phyloP scores from a whole-genome alignment of 208 protist species.

The Leishmania tarentolae region DNA sequence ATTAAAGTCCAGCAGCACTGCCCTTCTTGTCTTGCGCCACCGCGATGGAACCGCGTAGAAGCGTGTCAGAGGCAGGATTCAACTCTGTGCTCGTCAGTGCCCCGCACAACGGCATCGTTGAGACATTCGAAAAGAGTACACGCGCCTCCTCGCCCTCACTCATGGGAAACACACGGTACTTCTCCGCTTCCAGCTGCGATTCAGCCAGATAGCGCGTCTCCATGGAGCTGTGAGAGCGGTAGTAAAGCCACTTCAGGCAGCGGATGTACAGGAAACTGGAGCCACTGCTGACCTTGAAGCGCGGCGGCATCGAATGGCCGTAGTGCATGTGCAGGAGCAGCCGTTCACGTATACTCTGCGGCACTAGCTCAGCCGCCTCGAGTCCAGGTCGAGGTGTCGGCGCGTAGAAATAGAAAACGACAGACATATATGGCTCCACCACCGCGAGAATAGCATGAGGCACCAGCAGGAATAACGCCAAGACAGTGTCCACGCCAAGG shows the following conservation, averaged over 20 bases:
- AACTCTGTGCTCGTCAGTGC: conserved; percentile 17
- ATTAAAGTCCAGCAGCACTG: not conserved
- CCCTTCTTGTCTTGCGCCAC: not conserved
- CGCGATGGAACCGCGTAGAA: not conserved
- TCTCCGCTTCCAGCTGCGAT: conserved; percentile 67
- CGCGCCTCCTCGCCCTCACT: conserved; percentile 29
- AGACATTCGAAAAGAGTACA: conserved; percentile 24
- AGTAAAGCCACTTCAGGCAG: conserved; percentile 57
- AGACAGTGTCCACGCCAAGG: conserved; percentile 48
- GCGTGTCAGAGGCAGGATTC: not conserved
- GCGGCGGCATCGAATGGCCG: conserved; percentile 37
- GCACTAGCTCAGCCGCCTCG: conserved; percentile 15
- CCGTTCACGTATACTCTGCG: conserved; percentile 53
- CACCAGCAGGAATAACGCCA: conserved; percentile 47
- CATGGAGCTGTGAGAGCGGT: conserved; percentile 54
- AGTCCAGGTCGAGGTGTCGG: conserved; percentile 33
- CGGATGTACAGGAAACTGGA: conserved; percentile 69
- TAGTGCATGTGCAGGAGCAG: conserved; percentile 60
- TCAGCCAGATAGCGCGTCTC: conserved; percentile 46
- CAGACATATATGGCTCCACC: conserved; percentile 66
- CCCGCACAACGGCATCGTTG: conserved; percentile 16
- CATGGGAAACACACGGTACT: conserved; percentile 76
- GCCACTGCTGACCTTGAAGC: conserved; percentile 46
- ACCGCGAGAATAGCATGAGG: conserved; percentile 64
- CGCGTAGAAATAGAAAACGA: conserved; percentile 68